Conservation (phyloP, 1,284 basidiomycete genomes). For the Ustilago lituana region DNA sequence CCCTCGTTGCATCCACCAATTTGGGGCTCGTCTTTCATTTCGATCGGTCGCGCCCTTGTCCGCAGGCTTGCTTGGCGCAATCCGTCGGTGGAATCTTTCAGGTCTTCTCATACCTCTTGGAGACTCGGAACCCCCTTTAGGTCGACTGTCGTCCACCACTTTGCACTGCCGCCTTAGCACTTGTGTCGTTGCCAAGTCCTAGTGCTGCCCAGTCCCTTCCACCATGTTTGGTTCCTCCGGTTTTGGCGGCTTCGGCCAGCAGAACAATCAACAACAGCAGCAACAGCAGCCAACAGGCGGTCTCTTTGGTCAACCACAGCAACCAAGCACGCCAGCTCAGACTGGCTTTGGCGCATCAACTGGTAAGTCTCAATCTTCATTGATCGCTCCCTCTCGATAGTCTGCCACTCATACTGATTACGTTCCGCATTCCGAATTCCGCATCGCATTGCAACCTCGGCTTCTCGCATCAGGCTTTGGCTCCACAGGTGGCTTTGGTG, state of each 20-base stretch:
- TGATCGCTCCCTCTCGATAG: background rate
- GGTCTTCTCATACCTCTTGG: too few relatives aligned
- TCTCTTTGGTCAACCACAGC: conserved; percentile 65
- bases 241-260: conserved; percentile 61
- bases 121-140: too few relatives aligned
- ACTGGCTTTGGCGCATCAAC: conserved; percentile 37
- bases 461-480: conserved; percentile 31
- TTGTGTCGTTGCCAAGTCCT: too few relatives aligned
- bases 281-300: conserved; percentile 60
- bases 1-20: background rate
- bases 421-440: too few relatives aligned
- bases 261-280: conserved; percentile 55
- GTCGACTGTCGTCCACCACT: too few relatives aligned
- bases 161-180: too few relatives aligned
- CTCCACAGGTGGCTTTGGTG: conserved; percentile 43
- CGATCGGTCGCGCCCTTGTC: background rate
- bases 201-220: background rate
- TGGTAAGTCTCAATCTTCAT: conserved; percentile 20
- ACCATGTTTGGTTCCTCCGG: conserved; percentile 57
- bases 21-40: background rate
- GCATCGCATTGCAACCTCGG: too few relatives aligned
- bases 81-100: background rate
- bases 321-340: conserved; percentile 61
- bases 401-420: too few relatives aligned
- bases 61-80: too few relatives aligned